Percentiles rank a stretch among this genome's conserved stretches.
Conservation (phyloP, 1,284 basidiomycete genomes). For the Trichosporon asahii region DNA sequence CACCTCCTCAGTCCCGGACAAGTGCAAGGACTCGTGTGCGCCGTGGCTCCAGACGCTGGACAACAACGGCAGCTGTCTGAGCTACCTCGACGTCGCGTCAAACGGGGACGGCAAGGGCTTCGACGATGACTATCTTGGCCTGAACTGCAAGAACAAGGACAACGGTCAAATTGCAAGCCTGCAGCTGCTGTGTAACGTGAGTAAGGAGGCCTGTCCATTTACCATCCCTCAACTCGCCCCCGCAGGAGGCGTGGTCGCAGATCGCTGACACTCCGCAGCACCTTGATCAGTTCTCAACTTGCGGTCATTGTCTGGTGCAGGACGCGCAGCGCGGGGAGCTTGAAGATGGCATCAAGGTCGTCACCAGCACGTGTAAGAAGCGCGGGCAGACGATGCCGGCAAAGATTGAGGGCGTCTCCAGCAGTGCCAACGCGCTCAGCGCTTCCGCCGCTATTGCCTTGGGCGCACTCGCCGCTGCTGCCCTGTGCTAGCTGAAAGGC, state of each 20-base stretch:
- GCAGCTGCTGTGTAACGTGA: background rate
- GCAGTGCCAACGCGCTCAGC: background rate
- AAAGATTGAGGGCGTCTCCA: background rate
- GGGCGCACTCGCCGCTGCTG: background rate
- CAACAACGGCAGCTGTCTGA: background rate
- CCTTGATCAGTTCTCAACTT: background rate
- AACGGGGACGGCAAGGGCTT: background rate
- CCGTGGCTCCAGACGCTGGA: background rate
- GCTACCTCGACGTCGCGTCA: background rate
- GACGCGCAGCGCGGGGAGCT: background rate
- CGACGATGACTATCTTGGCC: background rate
- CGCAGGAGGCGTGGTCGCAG: too few species aligned
- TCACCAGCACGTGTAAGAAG: background rate
- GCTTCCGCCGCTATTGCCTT: background rate
- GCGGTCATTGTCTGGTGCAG: background rate
- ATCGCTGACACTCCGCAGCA: background rate
- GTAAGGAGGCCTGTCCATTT: background rate
- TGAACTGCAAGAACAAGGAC: background rate
- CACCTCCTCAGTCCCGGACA: background rate
- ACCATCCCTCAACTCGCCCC: too few species aligned
- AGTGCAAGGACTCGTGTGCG: background rate
- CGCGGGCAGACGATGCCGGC: background rate
- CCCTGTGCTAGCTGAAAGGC: background rate
- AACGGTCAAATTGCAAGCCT: too few species aligned
- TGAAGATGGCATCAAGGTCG: background rate